Conservation (phyloP, 2,329 filamentous ascomycete species). For the Phyllosticta citriasiana region DNA sequence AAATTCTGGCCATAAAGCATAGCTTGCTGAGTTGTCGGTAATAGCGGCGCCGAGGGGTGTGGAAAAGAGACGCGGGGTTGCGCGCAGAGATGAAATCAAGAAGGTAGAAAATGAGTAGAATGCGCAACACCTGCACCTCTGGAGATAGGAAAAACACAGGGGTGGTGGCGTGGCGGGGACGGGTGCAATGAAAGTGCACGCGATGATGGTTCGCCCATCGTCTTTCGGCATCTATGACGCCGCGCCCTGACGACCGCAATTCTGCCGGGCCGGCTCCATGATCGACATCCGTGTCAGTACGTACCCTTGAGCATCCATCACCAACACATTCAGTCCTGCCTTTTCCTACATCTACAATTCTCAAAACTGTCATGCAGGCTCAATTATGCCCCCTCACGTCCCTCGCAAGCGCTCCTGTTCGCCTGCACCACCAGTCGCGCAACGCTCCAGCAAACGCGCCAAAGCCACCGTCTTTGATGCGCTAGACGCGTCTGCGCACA, state of each 20-base stretch:
- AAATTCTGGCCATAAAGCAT: constrained; percentile 57
- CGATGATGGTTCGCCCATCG: not conserved
- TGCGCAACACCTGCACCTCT: not conserved
- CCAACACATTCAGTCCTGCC: not conserved
- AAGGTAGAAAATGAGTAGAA: not conserved
- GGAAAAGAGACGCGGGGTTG: not conserved
- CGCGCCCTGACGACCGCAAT: not conserved
- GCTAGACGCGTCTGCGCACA: constrained; percentile 4
- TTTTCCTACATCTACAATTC: not conserved
- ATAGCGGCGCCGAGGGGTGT: not conserved
- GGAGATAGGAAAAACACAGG: not conserved
- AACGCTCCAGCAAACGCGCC: constrained; percentile 1
- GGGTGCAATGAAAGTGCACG: not conserved
- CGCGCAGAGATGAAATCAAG: not conserved
- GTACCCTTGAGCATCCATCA: not conserved
- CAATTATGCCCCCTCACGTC: constrained; percentile 8
- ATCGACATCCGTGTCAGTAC: not conserved
- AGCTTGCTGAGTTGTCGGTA: constrained; percentile 2
- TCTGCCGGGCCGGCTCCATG: not conserved
- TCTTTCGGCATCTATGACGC: constrained; percentile 5
- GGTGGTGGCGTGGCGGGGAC: constrained; percentile 1
- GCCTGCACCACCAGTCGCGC: not conserved
- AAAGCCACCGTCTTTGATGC: constrained; percentile 5
- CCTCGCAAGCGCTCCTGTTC: constrained; percentile 9
- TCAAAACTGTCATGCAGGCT: not conserved